Conservation (phyloP, 2,329 filamentous ascomycete genomes). For the Phialophora verrucosa region DNA sequence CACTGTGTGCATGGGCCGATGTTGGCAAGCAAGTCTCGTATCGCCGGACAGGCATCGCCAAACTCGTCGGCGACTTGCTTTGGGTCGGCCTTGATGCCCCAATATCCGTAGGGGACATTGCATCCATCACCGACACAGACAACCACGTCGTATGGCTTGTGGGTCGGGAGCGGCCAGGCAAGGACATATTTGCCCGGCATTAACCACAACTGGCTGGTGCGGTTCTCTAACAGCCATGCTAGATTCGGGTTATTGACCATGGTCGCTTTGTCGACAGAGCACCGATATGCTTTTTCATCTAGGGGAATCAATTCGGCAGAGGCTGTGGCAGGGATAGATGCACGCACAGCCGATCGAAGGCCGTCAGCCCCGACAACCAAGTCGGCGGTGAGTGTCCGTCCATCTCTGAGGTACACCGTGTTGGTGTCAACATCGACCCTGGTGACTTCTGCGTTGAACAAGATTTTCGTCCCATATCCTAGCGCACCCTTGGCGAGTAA, state of each 20-base stretch:
- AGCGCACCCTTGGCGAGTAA: slow-evolving; percentile 11
- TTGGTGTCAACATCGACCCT: slow-evolving; percentile 17
- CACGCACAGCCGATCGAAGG: slow-evolving; percentile 8
- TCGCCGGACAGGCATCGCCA: slow-evolving; percentile 9
- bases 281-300: slow-evolving; percentile 16
- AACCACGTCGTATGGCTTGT: slow-evolving; percentile 16
- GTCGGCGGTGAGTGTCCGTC: slow-evolving; percentile 15
- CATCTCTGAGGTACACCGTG: slow-evolving; percentile 14
- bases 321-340: slow-evolving; percentile 13
- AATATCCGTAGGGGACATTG: slow-evolving; percentile 13
- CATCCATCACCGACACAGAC: slow-evolving; percentile 17
- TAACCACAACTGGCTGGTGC: slow-evolving; percentile 9
- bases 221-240: slow-evolving; percentile 10
- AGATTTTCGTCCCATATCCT: slow-evolving; percentile 8
- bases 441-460: slow-evolving; percentile 17
- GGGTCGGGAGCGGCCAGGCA: slow-evolving; percentile 11
- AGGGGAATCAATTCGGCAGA: slow-evolving; percentile 8
- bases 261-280: slow-evolving; percentile 13
- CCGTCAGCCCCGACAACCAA: slow-evolving; percentile 18
- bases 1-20: slow-evolving; percentile 14
- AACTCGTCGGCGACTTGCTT: slow-evolving; percentile 12
- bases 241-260: slow-evolving; percentile 15
- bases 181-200: slow-evolving; percentile 14
- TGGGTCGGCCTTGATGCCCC: slow-evolving; percentile 20
- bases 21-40: slow-evolving; percentile 15